Evolutionary conservation across 768 basidiomycete genomes (phyloP).

Genomic region (Albatrellus ellisii): DNA sequence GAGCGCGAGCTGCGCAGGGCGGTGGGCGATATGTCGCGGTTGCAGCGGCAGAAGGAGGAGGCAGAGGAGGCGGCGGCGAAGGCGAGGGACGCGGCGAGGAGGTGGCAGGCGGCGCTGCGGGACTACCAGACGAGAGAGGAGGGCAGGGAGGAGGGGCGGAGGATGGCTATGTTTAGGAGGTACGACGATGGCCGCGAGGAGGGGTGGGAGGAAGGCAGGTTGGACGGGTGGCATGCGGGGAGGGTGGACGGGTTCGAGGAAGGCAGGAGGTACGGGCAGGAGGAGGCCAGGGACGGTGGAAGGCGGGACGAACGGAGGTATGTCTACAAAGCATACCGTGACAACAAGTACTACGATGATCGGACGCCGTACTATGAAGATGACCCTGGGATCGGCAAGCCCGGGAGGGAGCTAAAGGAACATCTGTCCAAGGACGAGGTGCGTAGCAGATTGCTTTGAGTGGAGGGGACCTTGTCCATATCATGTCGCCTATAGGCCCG

Average conservation of each 20-base stretch:
- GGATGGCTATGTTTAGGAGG: constrained; percentile 8
- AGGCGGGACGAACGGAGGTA: constrained; percentile 7
- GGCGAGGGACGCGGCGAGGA: constrained; percentile 11
- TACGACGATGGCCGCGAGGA: constrained; percentile 13
- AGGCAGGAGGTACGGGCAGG: constrained; percentile 6
- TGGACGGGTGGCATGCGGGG: constrained; percentile 9
- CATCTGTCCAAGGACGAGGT: neutral
- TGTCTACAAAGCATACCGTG: constrained; percentile 1
- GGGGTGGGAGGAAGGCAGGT: constrained; percentile 11
- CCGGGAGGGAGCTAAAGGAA: neutral
- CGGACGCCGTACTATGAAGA: neutral
- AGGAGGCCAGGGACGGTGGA: constrained; percentile 8
- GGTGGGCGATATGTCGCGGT: constrained; percentile 9
- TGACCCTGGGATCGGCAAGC: constrained; percentile 1
- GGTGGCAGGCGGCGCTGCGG: constrained; percentile 11
- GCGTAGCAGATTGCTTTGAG: constrained; percentile 1
- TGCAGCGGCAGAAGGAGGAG: constrained; percentile 11
- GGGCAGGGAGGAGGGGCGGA: constrained; percentile 11
- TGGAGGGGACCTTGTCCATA: too few relatives aligned
- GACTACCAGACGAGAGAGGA: constrained; percentile 12
- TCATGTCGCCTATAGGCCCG: too few relatives aligned
- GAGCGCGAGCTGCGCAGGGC: constrained; percentile 12
- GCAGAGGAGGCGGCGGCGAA: constrained; percentile 12
- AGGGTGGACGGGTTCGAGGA: constrained; percentile 10
- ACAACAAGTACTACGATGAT: constrained; percentile 3